Evolutionary conservation across 139 green algal genomes (phyloP).

Genomic region (Desmodesmus armatus): DNA sequence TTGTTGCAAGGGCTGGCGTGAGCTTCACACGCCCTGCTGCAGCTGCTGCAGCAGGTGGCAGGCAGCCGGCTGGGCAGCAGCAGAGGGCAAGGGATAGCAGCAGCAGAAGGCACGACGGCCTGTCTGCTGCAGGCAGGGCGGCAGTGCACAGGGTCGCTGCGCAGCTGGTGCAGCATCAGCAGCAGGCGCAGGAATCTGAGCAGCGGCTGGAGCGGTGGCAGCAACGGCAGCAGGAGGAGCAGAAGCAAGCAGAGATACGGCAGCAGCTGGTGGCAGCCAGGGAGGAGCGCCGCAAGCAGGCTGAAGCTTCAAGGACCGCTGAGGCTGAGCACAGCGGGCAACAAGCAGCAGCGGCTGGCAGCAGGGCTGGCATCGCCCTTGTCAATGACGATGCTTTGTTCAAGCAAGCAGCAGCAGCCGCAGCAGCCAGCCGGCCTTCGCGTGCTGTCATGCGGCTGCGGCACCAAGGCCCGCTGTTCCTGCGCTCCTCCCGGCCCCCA

Average conservation of each 20-base stretch:
- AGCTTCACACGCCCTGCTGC: background rate
- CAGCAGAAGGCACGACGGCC: background rate
- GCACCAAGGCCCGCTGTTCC: no score
- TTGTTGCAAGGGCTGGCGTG: background rate
- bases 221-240: background rate
- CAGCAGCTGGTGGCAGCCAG: background rate
- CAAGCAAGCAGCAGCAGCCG: background rate
- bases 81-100: slow-evolving; percentile 1
- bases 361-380: background rate
- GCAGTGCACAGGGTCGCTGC: no score
- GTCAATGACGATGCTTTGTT: slow-evolving; percentile 32
- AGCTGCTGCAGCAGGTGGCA: background rate
- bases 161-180: slow-evolving; percentile 16
- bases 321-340: background rate
- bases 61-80: background rate
- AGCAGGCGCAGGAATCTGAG: background rate
- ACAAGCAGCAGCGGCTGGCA: slow-evolving; percentile 7
- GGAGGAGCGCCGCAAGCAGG: background rate
- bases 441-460: no score
- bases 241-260: slow-evolving; percentile 9
- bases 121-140: no score
- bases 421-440: no score
- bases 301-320: background rate
- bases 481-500: no score
- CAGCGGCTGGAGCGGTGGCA: slow-evolving; percentile 6